These are phyloP conservation scores for Syzygium jambos DNA, from an alignment of 345 rosid genomes.

Conservation along the genomic window DNA sequence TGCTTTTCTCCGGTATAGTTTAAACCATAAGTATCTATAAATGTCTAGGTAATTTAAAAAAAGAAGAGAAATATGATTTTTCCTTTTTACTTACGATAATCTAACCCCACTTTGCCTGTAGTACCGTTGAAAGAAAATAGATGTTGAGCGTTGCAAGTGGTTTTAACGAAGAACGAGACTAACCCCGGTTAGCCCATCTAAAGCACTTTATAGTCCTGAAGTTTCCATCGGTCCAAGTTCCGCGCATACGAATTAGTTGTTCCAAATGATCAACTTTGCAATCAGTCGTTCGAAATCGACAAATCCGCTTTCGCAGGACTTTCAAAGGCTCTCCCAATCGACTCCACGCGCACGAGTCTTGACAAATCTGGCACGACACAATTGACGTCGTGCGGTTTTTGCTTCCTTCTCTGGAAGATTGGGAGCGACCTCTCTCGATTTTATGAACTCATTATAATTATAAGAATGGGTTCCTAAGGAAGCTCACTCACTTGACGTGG, in stretches of 20 bases:
- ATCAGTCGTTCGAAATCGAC: not conserved
- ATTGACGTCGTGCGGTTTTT: rapidly evolving
- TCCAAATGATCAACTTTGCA: not conserved
- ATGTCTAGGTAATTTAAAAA: not conserved
- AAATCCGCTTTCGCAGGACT: not conserved
- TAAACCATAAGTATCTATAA: not conserved
- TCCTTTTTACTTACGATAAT: not conserved
- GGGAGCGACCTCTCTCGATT: not conserved
- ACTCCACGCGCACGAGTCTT: rapidly evolving
- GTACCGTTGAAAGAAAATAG: not conserved
- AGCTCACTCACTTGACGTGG: not conserved
- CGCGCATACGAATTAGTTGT: not conserved
- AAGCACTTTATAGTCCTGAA: not conserved
- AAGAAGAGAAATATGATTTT: too few relatives aligned
- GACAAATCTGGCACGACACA: not conserved
- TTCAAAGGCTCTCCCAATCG: not conserved
- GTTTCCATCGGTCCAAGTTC: not conserved
- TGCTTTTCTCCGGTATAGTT: too few relatives aligned
- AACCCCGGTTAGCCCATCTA: not conserved
- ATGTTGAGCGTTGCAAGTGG: not conserved
- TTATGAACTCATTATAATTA: not conserved
- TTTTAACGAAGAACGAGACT: not conserved
- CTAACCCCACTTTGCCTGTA: not conserved
- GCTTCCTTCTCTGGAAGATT: not conserved
- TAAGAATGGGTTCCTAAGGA: not conserved